Evolutionary conservation across 768 basidiomycete genomes (phyloP).

Genomic region (Candolleomyces eurysporus): DNA sequence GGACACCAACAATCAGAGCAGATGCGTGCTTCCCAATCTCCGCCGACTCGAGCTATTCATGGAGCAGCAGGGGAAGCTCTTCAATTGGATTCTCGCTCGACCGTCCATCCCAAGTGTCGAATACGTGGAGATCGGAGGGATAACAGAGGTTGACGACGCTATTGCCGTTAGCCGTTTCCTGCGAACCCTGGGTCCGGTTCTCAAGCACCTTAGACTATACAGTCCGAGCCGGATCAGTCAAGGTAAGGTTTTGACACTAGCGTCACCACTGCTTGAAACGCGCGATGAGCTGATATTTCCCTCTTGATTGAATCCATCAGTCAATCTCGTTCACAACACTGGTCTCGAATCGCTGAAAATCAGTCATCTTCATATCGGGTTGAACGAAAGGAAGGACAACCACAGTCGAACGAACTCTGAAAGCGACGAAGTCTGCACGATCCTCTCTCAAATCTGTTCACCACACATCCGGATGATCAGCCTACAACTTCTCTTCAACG

Average conservation of each 20-base stretch:
- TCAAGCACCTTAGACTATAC: conserved; percentile 21
- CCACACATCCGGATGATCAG: conserved; percentile 8
- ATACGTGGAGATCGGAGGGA: conserved; percentile 8
- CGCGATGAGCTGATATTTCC: not conserved
- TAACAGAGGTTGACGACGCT: conserved; percentile 20
- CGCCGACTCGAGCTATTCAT: conserved; percentile 8
- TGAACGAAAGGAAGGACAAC: not conserved
- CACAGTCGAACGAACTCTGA: not conserved
- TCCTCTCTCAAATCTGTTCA: conserved; percentile 13
- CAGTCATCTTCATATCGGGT: conserved; percentile 21
- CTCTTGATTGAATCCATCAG: not conserved
- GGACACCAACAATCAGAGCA: not conserved
- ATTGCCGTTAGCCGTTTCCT: conserved; percentile 22
- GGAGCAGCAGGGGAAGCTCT: conserved; percentile 6
- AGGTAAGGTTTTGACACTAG: conserved; percentile 14
- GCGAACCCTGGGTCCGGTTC: conserved; percentile 18
- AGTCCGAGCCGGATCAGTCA: conserved; percentile 21
- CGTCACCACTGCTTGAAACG: not conserved
- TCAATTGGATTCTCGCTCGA: conserved; percentile 8
- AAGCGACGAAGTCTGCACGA: conserved; percentile 10
- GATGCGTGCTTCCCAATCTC: conserved; percentile 15
- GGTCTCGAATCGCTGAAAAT: conserved; percentile 16
- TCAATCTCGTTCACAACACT: conserved; percentile 13
- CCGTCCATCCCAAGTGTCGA: not conserved
- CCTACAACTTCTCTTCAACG: conserved; percentile 7